phyloP scores from a whole-genome alignment of 2,329 filamentous ascomycete genomes.

The Xylariaceae sp. region DNA sequence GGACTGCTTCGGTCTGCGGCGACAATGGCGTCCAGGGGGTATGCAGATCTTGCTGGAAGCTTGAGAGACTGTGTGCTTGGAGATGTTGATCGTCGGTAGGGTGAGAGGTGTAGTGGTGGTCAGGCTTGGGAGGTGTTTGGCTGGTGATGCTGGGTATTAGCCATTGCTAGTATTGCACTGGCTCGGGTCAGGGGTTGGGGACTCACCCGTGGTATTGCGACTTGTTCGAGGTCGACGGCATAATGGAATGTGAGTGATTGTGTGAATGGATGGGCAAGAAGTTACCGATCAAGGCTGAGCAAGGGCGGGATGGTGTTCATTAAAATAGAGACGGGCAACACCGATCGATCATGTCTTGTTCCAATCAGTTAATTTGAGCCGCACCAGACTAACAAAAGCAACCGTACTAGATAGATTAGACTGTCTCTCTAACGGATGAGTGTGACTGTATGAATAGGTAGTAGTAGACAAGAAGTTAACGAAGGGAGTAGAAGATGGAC shows the following conservation, averaged over 20 bases:
- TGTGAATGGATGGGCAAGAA: neutral
- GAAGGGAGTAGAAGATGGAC: too few species aligned
- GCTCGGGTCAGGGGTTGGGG: too few species aligned
- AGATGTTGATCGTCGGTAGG: conserved; percentile 4
- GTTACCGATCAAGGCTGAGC: neutral
- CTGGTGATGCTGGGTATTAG: neutral
- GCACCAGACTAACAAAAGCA: too few species aligned
- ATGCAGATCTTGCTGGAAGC: conserved; percentile 9
- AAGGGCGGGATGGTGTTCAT: too few species aligned
- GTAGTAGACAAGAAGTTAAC: too few species aligned
- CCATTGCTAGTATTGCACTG: neutral
- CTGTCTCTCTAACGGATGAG: too few species aligned
- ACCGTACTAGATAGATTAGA: too few species aligned
- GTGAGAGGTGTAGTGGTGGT: conserved; percentile 11
- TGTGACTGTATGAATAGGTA: too few species aligned
- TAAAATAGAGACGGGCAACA: too few species aligned
- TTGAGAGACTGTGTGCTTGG: conserved; percentile 8
- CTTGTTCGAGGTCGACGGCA: conserved; percentile 8
- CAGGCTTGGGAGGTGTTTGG: conserved; percentile 2
- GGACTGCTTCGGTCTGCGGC: conserved; percentile 1
- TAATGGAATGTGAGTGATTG: neutral
- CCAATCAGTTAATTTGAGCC: too few species aligned
- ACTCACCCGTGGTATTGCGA: conserved; percentile 9
- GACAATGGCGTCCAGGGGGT: conserved; percentile 6
- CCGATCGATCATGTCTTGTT: too few species aligned